Base-by-base conservation (phyloP, 1,284 basidiomycete species). In the Malassezia dermatis region DNA sequence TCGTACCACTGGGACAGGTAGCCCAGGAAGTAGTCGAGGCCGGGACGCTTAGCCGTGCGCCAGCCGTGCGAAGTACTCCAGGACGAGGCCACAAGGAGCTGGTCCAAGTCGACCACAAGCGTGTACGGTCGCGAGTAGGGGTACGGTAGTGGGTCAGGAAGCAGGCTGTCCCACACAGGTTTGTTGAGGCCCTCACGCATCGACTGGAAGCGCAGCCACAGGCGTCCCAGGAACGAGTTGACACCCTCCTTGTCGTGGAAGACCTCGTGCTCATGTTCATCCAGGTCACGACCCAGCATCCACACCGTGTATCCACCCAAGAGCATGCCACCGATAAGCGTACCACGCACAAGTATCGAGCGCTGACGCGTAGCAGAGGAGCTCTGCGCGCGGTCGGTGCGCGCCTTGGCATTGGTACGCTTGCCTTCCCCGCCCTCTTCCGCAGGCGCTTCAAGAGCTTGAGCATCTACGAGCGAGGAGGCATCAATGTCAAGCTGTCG, bases 1-100 rank as follows among this genome's bases (percentile, higher is more conserved):
- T 98, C 93, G 76, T 89, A 98, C 77, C 95, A 96, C 71, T 95
- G 91, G 0, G 89, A 89, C 40, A 98, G 81, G 76, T 98, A 96
- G 30, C 83, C 90, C 47, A 98, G 79, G 81, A 96, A 98, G 77
- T 96, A 95, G 75, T 98, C 94, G 8, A 93, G 86, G 3, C 94
- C 94, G 1, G 93, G 93, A 48, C 94, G 83, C 60, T 78, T 78
- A 2, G 77, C 77, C 3, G 76, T 78, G 12, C 76, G 65, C 77
- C 77, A 78, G 8, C 77, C 77, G 44, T 77, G 68, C 34, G 76
- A 72, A 17, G 76, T 61, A 7, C 58, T 53, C 93, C 93, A 98
- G 2, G 84, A 85, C 13, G 87, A 90, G 27, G 86, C 86, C 19
- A 96, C 82, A 17, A 98, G 81, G 21, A 99, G 79, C 69, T 94